Evolutionary conservation across 2,329 filamentous ascomycete genomes (phyloP).

Genomic region (Bipolaris victoriae): DNA sequence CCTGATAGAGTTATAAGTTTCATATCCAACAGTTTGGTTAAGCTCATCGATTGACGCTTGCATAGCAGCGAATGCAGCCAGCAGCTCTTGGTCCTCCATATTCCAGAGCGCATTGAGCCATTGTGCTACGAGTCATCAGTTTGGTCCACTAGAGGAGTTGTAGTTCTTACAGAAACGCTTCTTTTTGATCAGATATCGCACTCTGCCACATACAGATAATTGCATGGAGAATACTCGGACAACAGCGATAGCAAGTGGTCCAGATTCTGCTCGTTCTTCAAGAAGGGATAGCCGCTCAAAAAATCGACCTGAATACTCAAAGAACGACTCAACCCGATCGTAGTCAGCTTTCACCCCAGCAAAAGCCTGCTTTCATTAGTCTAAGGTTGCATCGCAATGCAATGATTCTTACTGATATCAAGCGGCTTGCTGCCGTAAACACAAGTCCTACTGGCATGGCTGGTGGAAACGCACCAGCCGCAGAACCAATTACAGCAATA

Average conservation of each 20-base stretch:
- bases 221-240: slow-evolving; percentile 4
- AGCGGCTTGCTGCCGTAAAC: slow-evolving; percentile 17
- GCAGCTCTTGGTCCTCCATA: slow-evolving; percentile 18
- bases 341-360: slow-evolving; percentile 48
- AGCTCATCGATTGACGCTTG: slow-evolving; percentile 22
- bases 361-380: slow-evolving; percentile 30
- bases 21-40: slow-evolving; percentile 12
- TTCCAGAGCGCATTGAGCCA: slow-evolving; percentile 23
- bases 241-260: not conserved
- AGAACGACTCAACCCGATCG: slow-evolving; percentile 50
- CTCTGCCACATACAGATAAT: slow-evolving; percentile 3
- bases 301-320: slow-evolving; percentile 50
- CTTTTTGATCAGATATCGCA: not conserved
- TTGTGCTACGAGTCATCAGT: not conserved
- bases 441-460: slow-evolving; percentile 26
- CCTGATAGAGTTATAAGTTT: slow-evolving; percentile 14
- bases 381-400: no score
- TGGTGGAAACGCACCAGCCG: slow-evolving; percentile 28
- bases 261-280: slow-evolving; percentile 33
- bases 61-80: slow-evolving; percentile 18
- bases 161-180: slow-evolving; percentile 6
- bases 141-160: no score
- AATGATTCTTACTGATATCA: slow-evolving; percentile 11
- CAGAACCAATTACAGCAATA: slow-evolving; percentile 16
- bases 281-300: slow-evolving; percentile 45